phyloP scores from a whole-genome alignment of 768 basidiomycete species.

The Suillus cothurnatus region DNA sequence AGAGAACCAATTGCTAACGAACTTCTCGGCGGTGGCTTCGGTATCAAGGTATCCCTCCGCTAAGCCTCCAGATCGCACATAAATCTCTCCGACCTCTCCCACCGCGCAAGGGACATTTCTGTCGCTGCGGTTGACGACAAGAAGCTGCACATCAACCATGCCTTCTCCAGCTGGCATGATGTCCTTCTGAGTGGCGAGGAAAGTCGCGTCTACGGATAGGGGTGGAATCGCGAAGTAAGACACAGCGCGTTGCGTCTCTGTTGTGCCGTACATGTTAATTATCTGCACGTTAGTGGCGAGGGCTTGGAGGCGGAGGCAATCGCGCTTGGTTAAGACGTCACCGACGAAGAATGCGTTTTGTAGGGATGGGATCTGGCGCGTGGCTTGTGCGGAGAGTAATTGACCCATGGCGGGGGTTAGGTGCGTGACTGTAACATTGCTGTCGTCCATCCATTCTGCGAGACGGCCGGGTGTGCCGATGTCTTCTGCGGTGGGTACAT shows the following conservation, averaged over 20 bases:
- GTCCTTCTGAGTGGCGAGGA: conserved; percentile 93
- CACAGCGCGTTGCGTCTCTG: conserved; percentile 98
- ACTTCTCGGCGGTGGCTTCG: conserved; percentile 85
- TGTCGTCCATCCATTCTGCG: conserved; percentile 97
- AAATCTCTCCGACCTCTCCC: conserved; percentile 98
- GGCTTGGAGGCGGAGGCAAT: conserved; percentile 91
- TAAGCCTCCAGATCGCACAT: conserved; percentile 93
- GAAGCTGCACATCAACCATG: conserved; percentile 96
- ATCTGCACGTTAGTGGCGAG: conserved; percentile 92
- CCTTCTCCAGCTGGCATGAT: conserved; percentile 97
- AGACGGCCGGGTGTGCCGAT: conserved; percentile 96
- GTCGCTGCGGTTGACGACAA: conserved; percentile 93
- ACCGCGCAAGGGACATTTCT: conserved; percentile 84
- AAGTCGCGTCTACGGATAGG: conserved; percentile 80
- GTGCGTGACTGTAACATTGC: conserved; percentile 92
- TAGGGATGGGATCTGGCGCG: conserved; percentile 81
- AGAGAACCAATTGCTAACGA: conserved; percentile 93
- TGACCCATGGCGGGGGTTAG: conserved; percentile 99
- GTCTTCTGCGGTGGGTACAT: conserved; percentile 95
- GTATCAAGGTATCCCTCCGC: conserved; percentile 93
- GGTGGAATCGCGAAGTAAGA: conserved; percentile 95
- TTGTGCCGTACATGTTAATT: conserved; percentile 99
- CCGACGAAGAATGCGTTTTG: conserved; percentile 97
- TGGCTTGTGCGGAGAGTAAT: conserved; percentile 87
- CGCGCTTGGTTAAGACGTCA: conserved; percentile 98